Evolutionary conservation across 805 yeast genomes (phyloP), one percentile per base, ranked within the genome.

Genomic region (Yamadazyma tumulicola): DNA sequence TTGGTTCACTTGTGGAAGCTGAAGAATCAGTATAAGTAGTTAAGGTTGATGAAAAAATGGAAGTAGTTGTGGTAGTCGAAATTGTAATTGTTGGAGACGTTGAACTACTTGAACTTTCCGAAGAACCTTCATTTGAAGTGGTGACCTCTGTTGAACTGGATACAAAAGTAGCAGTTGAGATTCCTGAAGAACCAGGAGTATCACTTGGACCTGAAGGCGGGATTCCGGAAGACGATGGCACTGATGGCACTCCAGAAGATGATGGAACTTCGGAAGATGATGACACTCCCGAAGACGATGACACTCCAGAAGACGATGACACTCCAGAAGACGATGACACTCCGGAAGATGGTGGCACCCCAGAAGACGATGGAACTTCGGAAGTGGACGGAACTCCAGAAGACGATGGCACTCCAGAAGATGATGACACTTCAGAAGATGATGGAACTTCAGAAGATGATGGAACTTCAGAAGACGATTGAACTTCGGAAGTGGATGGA

Each of bases 201-300:
- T n/a, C n/a, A n/a, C n/a, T n/a, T n/a, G n/a, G n/a, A n/a, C n/a
- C n/a, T n/a, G n/a, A n/a, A n/a, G n/a, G n/a, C n/a, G n/a, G n/a
- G n/a, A n/a, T n/a, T n/a, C n/a, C n/a, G n/a, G n/a, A n/a, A n/a
- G n/a, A n/a, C n/a, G n/a, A n/a, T n/a, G n/a, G n/a, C n/a, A n/a
- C n/a, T 10, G 26, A 21, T 20, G 23, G 11, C 11, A 20, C 23
- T 20, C 11, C 23, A 5, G 26, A 16, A 2, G 28, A 5, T 22
- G 37, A 34, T 19, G 35, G 19, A n/a, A 5, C 22, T 32, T 32
- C 35, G 18, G 11, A 6, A 5, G 29, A 15, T 4, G 20, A 7
- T 5, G 29, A 32, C 6, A 11, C 35, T 32, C 26, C 35, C 14
- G 15, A 14, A 4, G 31, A 19, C n/a, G 24, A 26, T 32, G 31